phyloP scores from a whole-genome alignment of 192 early-diverging fungal genomes.

The Coemansia sp. region DNA sequence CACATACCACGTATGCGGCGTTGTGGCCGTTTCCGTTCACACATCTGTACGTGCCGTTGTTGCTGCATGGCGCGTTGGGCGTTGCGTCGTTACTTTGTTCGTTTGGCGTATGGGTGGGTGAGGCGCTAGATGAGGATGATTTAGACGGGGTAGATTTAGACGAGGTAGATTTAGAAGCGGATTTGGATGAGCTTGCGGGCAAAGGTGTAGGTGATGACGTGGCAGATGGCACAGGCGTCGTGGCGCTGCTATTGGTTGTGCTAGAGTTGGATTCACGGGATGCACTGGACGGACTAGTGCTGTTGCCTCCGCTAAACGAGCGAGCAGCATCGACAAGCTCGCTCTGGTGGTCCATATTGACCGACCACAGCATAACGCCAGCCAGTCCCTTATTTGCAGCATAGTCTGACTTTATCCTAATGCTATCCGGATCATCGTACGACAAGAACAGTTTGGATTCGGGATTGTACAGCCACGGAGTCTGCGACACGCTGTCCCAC shows the following conservation, averaged over 20 bases:
- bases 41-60: background rate
- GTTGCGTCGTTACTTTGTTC: background rate
- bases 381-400: slow-evolving; percentile 54
- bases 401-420: slow-evolving; percentile 61
- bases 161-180: background rate
- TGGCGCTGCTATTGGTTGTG: background rate
- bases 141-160: background rate
- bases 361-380: slow-evolving; percentile 64
- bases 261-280: background rate
- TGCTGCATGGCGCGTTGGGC: slow-evolving; percentile 1
- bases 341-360: slow-evolving; percentile 49
- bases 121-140: background rate
- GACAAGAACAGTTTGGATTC: slow-evolving; percentile 65
- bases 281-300: background rate
- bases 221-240: background rate
- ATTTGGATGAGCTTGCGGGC: background rate
- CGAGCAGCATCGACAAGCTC: slow-evolving; percentile 55
- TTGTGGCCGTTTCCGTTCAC: background rate
- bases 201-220: background rate
- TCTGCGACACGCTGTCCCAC: slow-evolving; percentile 62
- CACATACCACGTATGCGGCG: background rate
- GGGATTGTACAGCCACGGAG: slow-evolving; percentile 60
- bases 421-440: slow-evolving; percentile 71
- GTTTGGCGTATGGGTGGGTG: background rate
- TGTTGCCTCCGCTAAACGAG: slow-evolving; percentile 1